These are phyloP conservation scores for Cercospora janseana DNA, from an alignment of 2,329 filamentous ascomycete genomes.

Conservation along the genomic window DNA sequence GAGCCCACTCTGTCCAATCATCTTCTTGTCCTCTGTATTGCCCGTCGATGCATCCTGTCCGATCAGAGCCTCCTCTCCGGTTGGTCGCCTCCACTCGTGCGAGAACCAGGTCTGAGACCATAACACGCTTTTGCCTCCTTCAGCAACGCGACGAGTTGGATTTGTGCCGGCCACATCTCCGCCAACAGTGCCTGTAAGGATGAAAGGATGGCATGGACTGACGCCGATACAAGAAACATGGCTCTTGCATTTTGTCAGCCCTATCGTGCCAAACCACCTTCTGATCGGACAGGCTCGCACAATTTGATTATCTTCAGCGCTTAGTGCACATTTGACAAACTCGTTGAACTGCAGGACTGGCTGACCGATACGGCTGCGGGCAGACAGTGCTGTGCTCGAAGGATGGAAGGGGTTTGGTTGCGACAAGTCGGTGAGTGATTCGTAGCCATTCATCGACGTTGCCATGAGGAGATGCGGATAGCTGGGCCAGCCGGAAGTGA, in stretches of 20 bases:
- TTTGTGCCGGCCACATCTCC: slow-evolving; percentile 55
- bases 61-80: slow-evolving; percentile 19
- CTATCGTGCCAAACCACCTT: slow-evolving; percentile 51
- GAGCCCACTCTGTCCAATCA: slow-evolving; percentile 25
- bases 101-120: slow-evolving; percentile 58
- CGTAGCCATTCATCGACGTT: slow-evolving; percentile 55
- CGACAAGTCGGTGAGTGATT: slow-evolving; percentile 55
- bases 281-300: slow-evolving; percentile 51
- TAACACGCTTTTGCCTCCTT: slow-evolving; percentile 48
- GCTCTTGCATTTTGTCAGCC: slow-evolving; percentile 38
- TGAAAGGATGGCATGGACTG: slow-evolving; percentile 55
- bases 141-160: slow-evolving; percentile 51
- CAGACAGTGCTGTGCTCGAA: slow-evolving; percentile 45
- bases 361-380: slow-evolving; percentile 52
- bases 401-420: slow-evolving; percentile 46
- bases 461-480: slow-evolving; percentile 54
- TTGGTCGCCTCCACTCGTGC: slow-evolving; percentile 53
- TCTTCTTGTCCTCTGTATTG: neutral
- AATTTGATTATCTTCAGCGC: slow-evolving; percentile 55
- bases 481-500: slow-evolving; percentile 54
- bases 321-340: slow-evolving; percentile 53
- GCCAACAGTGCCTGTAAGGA: slow-evolving; percentile 53
- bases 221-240: slow-evolving; percentile 46
- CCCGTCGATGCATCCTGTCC: neutral
- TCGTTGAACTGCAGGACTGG: slow-evolving; percentile 55